Conservation (phyloP, 1,139 yeast species). For the Scheffersomyces illinoinensis region DNA sequence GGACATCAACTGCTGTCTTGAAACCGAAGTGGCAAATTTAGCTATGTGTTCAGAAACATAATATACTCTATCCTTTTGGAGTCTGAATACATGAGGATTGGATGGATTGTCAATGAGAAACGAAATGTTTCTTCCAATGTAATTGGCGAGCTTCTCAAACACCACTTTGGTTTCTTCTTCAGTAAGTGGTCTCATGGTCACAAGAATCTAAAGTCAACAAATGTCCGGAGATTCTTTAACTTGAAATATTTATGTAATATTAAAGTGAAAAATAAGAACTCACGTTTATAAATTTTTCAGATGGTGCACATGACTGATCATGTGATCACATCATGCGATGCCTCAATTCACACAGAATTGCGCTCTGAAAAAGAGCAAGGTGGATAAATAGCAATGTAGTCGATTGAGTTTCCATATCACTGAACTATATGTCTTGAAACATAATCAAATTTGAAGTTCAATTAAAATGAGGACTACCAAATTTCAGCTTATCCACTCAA, state of each 20-base stretch:
- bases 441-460: no score
- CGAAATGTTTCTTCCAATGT: slow-evolving; percentile 92
- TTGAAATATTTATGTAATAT: background rate
- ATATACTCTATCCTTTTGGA: slow-evolving; percentile 95
- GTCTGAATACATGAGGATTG: slow-evolving; percentile 90
- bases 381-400: no score
- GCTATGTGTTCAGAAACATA: slow-evolving; percentile 85
- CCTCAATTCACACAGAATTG: background rate
- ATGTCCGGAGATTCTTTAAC: background rate
- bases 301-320: slow-evolving; percentile 2
- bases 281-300: slow-evolving; percentile 3
- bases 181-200: slow-evolving; percentile 84
- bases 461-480: background rate
- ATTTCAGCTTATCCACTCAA: background rate
- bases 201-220: background rate
- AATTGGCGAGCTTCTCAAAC: slow-evolving; percentile 93
- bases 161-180: slow-evolving; percentile 97
- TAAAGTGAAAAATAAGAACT: background rate
- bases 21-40: slow-evolving; percentile 84
- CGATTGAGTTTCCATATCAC: no score
- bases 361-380: no score
- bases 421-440: no score
- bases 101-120: slow-evolving; percentile 84
- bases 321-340: background rate
- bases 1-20: slow-evolving; percentile 88